Conservation (phyloP, 192 early-diverging fungal genomes). For the Haplosporangium gracile region DNA sequence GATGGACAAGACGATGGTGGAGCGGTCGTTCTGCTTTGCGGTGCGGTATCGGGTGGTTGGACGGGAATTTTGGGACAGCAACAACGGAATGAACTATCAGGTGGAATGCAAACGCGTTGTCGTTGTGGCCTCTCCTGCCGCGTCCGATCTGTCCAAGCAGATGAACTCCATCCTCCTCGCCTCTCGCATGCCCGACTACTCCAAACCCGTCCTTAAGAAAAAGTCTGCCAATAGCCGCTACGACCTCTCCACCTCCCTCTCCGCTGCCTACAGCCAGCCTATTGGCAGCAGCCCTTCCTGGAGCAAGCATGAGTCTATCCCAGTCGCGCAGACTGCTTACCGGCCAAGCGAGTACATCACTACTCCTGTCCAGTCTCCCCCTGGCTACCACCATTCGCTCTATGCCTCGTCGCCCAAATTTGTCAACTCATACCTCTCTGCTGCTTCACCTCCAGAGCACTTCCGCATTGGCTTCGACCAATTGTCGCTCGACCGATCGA, state of each 20-base stretch:
- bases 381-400: constrained; percentile 42
- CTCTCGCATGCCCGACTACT: constrained; percentile 18
- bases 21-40: constrained; percentile 70
- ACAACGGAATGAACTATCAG: constrained; percentile 88
- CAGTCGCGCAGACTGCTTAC: constrained; percentile 31
- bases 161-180: constrained; percentile 34
- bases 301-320: neutral
- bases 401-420: constrained; percentile 55
- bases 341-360: constrained; percentile 55
- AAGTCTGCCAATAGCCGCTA: constrained; percentile 13
- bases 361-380: constrained; percentile 37
- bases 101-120: constrained; percentile 61
- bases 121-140: constrained; percentile 8
- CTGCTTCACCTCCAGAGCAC: constrained; percentile 47
- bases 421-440: constrained; percentile 22
- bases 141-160: constrained; percentile 28
- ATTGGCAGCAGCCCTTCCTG: neutral
- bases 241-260: constrained; percentile 29
- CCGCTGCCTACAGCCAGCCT: constrained; percentile 34
- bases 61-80: constrained; percentile 94
- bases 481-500: constrained; percentile 10
- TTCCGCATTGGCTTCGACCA: constrained; percentile 42
- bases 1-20: constrained; percentile 52
- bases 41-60: constrained; percentile 79
- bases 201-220: constrained; percentile 35